Evolutionary conservation across 305 asterid species (phyloP).

Genomic region (Fraxinus albicans): DNA sequence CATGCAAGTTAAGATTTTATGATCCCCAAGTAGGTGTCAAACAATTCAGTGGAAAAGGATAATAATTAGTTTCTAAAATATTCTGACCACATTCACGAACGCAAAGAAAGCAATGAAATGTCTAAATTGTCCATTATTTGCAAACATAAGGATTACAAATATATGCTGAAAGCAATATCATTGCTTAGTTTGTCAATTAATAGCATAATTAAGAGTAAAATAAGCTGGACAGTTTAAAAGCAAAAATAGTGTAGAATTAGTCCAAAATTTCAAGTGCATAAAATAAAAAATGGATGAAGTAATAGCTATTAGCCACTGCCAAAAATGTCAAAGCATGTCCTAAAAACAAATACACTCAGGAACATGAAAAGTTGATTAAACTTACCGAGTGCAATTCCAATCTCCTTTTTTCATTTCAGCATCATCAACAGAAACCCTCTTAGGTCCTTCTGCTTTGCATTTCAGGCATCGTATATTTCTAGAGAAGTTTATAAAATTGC

Average conservation of each 20-base stretch:
- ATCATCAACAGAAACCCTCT: slow-evolving; percentile 19
- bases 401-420: slow-evolving; percentile 69
- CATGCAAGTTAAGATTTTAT: neutral
- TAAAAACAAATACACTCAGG: slow-evolving; percentile 2
- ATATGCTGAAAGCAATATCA: neutral
- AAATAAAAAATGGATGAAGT: neutral
- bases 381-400: slow-evolving; percentile 84
- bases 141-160: neutral
- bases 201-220: neutral
- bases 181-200: neutral
- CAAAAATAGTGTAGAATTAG: neutral
- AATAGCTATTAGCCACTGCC: neutral
- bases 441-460: slow-evolving; percentile 53
- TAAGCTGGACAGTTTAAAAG: neutral
- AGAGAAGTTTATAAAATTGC: slow-evolving; percentile 77
- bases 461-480: slow-evolving; percentile 56
- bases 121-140: neutral
- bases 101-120: neutral
- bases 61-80: neutral
- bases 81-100: neutral
- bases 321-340: neutral
- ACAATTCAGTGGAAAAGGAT: neutral
- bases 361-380: slow-evolving; percentile 20
- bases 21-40: neutral
- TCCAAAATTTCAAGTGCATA: neutral